These are phyloP conservation scores for Takashimella koratensis DNA, from an alignment of 1,284 basidiomycete species.

Conservation along the genomic window DNA sequence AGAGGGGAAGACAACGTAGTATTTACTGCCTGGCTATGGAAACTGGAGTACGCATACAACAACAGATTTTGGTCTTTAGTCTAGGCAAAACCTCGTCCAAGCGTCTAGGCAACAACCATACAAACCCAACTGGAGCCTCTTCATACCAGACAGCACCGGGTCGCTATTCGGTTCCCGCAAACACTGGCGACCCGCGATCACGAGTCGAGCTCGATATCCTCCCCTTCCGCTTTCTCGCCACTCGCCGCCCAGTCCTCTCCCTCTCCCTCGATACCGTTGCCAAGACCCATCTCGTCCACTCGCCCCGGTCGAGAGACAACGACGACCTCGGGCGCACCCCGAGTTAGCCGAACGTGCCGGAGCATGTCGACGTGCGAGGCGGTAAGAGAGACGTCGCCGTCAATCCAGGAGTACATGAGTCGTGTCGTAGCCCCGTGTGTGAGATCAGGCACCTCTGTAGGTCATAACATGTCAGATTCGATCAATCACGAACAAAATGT, in stretches of 20 bases:
- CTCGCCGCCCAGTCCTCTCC: slow-evolving; percentile 18
- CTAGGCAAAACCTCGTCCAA: too few species aligned
- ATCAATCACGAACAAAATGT: background rate
- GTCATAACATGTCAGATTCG: slow-evolving; percentile 7
- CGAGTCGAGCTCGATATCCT: background rate
- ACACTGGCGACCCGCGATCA: too few species aligned
- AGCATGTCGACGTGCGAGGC: slow-evolving; percentile 65
- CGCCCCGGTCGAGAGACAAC: slow-evolving; percentile 26
- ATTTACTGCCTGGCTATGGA: too few species aligned
- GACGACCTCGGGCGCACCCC: slow-evolving; percentile 22
- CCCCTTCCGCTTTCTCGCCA: background rate
- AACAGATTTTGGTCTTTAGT: too few species aligned
- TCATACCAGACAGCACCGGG: too few species aligned
- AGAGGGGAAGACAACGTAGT: too few species aligned
- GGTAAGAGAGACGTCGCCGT: slow-evolving; percentile 54
- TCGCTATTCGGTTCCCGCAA: too few species aligned
- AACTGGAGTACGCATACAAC: too few species aligned
- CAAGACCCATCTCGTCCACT: slow-evolving; percentile 36
- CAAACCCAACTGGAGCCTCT: too few species aligned
- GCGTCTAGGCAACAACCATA: too few species aligned
- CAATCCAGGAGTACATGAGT: slow-evolving; percentile 72
- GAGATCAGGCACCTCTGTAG: slow-evolving; percentile 74
- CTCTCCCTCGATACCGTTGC: slow-evolving; percentile 10
- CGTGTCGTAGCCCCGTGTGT: slow-evolving; percentile 68
- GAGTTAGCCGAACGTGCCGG: slow-evolving; percentile 34